Percentiles rank a stretch among this genome's conserved stretches.
Conservation (phyloP, 192 early-diverging fungal genomes). For the Jimgerdemannia lactiflua region DNA sequence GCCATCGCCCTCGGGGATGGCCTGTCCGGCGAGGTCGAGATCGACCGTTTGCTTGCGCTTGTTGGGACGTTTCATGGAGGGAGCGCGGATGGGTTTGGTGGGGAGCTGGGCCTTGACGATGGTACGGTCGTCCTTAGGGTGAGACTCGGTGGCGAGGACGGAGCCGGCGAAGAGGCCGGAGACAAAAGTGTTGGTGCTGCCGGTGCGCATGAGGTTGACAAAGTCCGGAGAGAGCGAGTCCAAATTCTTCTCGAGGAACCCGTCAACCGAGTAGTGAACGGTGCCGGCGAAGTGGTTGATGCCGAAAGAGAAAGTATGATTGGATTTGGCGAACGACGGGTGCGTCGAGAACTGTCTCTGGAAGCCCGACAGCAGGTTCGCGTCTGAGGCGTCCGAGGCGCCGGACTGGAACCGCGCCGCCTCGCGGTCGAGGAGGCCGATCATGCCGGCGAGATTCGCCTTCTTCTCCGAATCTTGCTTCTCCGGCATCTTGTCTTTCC, state of each 20-base stretch:
- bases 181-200: slow-evolving; percentile 73
- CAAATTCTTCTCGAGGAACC: slow-evolving; percentile 74
- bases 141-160: slow-evolving; percentile 69
- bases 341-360: slow-evolving; percentile 27
- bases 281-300: slow-evolving; percentile 57
- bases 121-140: slow-evolving; percentile 67
- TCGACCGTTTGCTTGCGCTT: slow-evolving; percentile 18
- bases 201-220: slow-evolving; percentile 70
- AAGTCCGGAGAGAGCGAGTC: slow-evolving; percentile 78
- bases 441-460: slow-evolving; percentile 34
- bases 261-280: slow-evolving; percentile 65
- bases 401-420: slow-evolving; percentile 33
- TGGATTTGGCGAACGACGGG: slow-evolving; percentile 22
- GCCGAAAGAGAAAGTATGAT: slow-evolving; percentile 47
- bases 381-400: slow-evolving; percentile 42
- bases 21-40: slow-evolving; percentile 3
- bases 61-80: slow-evolving; percentile 54
- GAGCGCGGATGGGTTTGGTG: slow-evolving; percentile 67
- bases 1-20: slow-evolving; percentile 23
- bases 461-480: slow-evolving; percentile 19
- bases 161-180: slow-evolving; percentile 69
- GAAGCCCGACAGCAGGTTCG: slow-evolving; percentile 33
- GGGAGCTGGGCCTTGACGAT: slow-evolving; percentile 77
- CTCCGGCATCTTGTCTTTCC: slow-evolving; percentile 13
- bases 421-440: slow-evolving; percentile 41